phyloP scores from a whole-genome alignment of 2,329 filamentous ascomycete genomes.

The Monosporascus sp. region DNA sequence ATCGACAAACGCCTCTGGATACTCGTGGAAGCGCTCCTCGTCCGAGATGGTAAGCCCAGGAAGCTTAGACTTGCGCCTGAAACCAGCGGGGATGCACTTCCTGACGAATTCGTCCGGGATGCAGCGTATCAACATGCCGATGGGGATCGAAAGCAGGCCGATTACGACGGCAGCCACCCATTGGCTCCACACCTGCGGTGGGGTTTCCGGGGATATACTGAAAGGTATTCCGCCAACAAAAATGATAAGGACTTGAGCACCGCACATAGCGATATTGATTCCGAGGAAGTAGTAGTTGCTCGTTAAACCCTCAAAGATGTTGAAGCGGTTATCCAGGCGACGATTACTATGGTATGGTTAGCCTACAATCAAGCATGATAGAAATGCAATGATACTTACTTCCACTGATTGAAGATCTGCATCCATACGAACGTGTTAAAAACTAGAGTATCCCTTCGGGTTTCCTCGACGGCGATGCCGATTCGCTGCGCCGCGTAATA shows the following conservation, averaged over 20 bases:
- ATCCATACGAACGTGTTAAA: slow-evolving; percentile 99
- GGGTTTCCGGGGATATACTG: slow-evolving; percentile 52
- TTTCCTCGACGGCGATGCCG: slow-evolving; percentile 37
- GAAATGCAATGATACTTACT: slow-evolving; percentile 49
- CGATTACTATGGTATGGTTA: slow-evolving; percentile 57
- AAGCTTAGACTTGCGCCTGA: slow-evolving; percentile 44
- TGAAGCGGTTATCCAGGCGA: slow-evolving; percentile 88
- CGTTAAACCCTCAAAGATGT: slow-evolving; percentile 84
- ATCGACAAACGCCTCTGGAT: slow-evolving; percentile 67
- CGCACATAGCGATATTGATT: slow-evolving; percentile 84
- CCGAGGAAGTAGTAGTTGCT: slow-evolving; percentile 84
- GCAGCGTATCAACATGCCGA: slow-evolving; percentile 74
- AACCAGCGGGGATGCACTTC: slow-evolving; percentile 44
- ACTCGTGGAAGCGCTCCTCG: slow-evolving; percentile 59
- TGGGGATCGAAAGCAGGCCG: slow-evolving; percentile 76
- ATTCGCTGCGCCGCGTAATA: slow-evolving; percentile 66
- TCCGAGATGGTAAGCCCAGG: slow-evolving; percentile 58
- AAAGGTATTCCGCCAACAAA: slow-evolving; percentile 81
- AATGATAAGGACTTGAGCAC: slow-evolving; percentile 83
- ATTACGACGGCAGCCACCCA: slow-evolving; percentile 87
- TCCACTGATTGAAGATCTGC: slow-evolving; percentile 98
- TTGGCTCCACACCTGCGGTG: slow-evolving; percentile 59
- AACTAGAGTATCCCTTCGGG: slow-evolving; percentile 69
- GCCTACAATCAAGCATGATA: slow-evolving; percentile 7
- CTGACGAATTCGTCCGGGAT: slow-evolving; percentile 68